phyloP scores from a whole-genome alignment of 768 basidiomycete genomes.

The Collybiopsis confluens region DNA sequence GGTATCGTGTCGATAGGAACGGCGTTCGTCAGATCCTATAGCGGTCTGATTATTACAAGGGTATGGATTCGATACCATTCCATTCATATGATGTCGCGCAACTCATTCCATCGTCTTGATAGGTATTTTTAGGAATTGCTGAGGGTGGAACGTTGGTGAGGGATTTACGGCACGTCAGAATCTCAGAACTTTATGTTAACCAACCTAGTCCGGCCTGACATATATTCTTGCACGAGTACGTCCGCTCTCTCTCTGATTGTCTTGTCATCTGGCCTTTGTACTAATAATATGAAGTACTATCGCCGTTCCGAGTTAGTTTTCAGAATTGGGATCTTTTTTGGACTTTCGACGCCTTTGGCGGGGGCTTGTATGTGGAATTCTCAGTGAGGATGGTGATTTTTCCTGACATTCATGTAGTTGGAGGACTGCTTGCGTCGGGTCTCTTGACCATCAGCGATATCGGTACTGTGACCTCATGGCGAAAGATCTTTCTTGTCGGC shows the following conservation, averaged over 20 bases:
- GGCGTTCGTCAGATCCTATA: constrained; percentile 33
- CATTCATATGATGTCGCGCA: no score
- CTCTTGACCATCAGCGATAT: constrained; percentile 26
- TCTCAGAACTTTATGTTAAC: no score
- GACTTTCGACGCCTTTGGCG: constrained; percentile 27
- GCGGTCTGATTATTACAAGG: constrained; percentile 30
- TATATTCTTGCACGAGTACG: constrained; percentile 35
- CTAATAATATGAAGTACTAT: no score
- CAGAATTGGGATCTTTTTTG: constrained; percentile 32
- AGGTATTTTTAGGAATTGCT: constrained; percentile 33
- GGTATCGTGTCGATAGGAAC: constrained; percentile 33
- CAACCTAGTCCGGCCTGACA: constrained; percentile 37
- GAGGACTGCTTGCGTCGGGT: constrained; percentile 35
- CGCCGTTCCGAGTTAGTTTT: constrained; percentile 30
- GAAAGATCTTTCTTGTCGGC: constrained; percentile 41
- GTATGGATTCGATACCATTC: background rate
- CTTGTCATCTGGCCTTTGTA: background rate
- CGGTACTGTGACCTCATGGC: constrained; percentile 28
- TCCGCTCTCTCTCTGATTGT: background rate
- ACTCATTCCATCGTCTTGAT: no score
- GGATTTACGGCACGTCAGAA: no score
- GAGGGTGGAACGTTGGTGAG: constrained; percentile 40
- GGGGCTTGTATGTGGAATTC: constrained; percentile 30
- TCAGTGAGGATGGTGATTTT: background rate
- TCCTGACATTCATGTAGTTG: constrained; percentile 19